Base-by-base conservation (phyloP, 768 basidiomycete genomes). In the Serpula lacrymans region DNA sequence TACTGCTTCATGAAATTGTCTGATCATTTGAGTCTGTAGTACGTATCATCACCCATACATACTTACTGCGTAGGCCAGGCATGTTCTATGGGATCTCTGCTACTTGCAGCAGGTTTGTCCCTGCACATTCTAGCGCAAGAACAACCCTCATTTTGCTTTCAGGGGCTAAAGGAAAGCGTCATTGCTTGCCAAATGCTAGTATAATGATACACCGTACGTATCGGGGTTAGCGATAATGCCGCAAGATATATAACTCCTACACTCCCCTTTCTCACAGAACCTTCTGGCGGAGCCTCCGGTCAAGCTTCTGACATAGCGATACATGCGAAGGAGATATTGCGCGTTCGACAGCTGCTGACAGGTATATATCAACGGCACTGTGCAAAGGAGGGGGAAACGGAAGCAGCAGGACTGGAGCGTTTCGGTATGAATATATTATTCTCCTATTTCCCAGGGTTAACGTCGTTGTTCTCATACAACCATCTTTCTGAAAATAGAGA, bases 281-380 rank as follows among this genome's bases (percentile, higher is more conserved):
- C 95, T 0, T 95, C 92, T 25, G 95, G 95, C 40, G 95, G 94
- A 27, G 93, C 93, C 32, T 87, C 88, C 22, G 95, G 95, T 4
- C 93, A 95, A 60, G 95, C 95, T 16, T 84, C 85, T 28, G 95
- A 98, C 64, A 95, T 98, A 51, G 90, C 92, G n/a, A 94, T 95
- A 47, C 91, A 95, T 57, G 95, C 95, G 3, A 88, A 87, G 60
- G 93, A 97, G 66, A 98, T 98, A 54, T 74, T 98, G 20, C 82
- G 93, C 29, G 84, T 94, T 47, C 77, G 94, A 31, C 78, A 87
- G 46, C 62, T 84, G 4, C 69, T 97, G 39, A 96, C 94, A 14
- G 72, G 77, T 37, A 92, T 96, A 57, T 96, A 96, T 70, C 88
- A 88, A 58, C 73, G 72, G 48, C 94, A 97, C 57, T 96, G 94